Conservation (phyloP, 495 filamentous ascomycete genomes). For the Podospora pseudocomata region DNA sequence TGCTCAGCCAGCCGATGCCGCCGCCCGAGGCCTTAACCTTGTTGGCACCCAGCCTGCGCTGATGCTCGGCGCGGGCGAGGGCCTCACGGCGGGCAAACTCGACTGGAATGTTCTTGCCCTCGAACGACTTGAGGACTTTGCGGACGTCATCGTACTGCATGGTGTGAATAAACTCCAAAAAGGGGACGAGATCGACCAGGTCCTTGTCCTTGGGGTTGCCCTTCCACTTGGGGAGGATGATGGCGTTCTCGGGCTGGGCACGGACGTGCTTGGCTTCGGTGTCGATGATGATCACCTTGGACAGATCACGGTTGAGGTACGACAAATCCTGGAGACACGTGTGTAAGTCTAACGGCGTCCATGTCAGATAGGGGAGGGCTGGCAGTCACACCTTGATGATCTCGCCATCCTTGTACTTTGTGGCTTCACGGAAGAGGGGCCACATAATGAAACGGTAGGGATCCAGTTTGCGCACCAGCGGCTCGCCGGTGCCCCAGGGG, state of each 20-base stretch:
- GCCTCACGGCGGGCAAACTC: slow-evolving; percentile 91
- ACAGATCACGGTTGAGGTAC: slow-evolving; percentile 91
- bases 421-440: slow-evolving; percentile 92
- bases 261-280: slow-evolving; percentile 75
- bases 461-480: slow-evolving; percentile 87
- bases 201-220: slow-evolving; percentile 77
- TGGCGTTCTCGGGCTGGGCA: slow-evolving; percentile 88
- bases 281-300: slow-evolving; percentile 90
- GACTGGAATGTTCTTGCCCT: slow-evolving; percentile 76
- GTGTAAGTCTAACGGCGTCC: slow-evolving; percentile 12
- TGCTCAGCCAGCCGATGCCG: slow-evolving; percentile 60
- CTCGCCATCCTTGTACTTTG: slow-evolving; percentile 89
- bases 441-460: slow-evolving; percentile 95
- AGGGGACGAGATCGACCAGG: slow-evolving; percentile 83
- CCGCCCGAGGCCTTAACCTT: slow-evolving; percentile 55
- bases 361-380: neutral
- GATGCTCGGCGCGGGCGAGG: slow-evolving; percentile 71
- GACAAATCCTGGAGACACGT: slow-evolving; percentile 68
- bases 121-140: slow-evolving; percentile 78
- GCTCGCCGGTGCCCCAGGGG: slow-evolving; percentile 75
- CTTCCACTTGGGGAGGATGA: slow-evolving; percentile 85
- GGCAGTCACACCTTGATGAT: slow-evolving; percentile 77
- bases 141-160: slow-evolving; percentile 86
- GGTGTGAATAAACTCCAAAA: slow-evolving; percentile 93
- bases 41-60: slow-evolving; percentile 70